Evolutionary conservation across 768 basidiomycete species (phyloP), one percentile per base, ranked within the genome.

Genomic region (Rhodotorula graminis): DNA sequence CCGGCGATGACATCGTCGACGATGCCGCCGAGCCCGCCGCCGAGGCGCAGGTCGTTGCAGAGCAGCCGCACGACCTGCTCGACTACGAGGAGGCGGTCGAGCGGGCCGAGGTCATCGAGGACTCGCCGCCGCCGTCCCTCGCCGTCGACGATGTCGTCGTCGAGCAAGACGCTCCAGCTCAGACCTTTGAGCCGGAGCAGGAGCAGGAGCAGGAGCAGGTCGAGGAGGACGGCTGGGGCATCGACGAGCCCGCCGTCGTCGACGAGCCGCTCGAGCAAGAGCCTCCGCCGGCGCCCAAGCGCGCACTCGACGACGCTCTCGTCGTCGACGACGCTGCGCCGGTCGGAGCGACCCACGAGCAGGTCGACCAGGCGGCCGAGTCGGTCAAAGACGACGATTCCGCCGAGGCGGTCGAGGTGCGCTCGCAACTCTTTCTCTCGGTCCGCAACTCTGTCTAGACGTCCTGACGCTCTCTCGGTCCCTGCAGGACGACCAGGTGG

Each of bases 71-170:
- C 9, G 63, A 70, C 27, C 11, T 64, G 18, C 23, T 40, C 58
- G 70, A 55, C 31, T 64, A 72, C 53, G 71, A 67, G 53, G 23
- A 29, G 7, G 66, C 65, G 42, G 71, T 59, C 52, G 46, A 61
- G 61, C 19, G 12, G 10, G 31, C 6, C 27, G 61, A 27, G 31
- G 47, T 10, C 18, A 47, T 61, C n/a, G 12, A 15, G 15, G 29
- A 8, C 37, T 50, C 50, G 19, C 63, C 63, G 63, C 63, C 63
- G 0, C 25, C 33, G 9, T 33, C 63, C 2, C 19, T 23, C 1
- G 50, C 49, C 25, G 50, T 50, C 14, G 63, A 42, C 63, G 63
- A 61, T 12, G 61, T 61, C 29, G 61, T 61, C 19, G 40, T 3
- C 40, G 61, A 29, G 61, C 37, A 52, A 18, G 3, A 40, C 6